A percentile compares a stretch with the other conserved stretches of the same genome.
Evolutionary conservation across 192 early-diverging fungal genomes (phyloP).

Genomic region (Coemansia sp.): DNA sequence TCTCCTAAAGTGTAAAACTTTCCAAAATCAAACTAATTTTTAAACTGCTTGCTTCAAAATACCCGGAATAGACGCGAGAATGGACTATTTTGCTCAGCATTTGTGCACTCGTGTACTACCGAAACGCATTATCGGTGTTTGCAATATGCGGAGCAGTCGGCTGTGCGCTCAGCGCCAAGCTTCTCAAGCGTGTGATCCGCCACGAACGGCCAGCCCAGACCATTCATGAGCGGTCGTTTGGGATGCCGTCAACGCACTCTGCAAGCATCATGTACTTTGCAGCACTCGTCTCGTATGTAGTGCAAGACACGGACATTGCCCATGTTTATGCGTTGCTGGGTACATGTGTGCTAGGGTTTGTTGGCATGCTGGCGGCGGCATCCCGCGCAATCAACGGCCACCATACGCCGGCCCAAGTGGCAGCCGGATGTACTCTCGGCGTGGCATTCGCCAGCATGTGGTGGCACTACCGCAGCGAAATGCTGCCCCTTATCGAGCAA

Average conservation of each 20-base stretch:
- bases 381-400: conserved; percentile 41
- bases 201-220: conserved; percentile 26
- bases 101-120: conserved; percentile 31
- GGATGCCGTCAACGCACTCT: conserved; percentile 52
- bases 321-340: not conserved
- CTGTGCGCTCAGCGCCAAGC: conserved; percentile 27
- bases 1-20: not conserved
- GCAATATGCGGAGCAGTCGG: conserved; percentile 15
- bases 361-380: conserved; percentile 15
- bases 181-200: conserved; percentile 31
- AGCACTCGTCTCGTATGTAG: conserved; percentile 6
- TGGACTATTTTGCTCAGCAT: conserved; percentile 16
- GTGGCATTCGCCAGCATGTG: conserved; percentile 24
- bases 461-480: conserved; percentile 15
- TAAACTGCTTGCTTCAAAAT: not conserved
- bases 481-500: conserved; percentile 8
- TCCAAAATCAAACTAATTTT: not conserved
- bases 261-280: conserved; percentile 31
- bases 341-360: conserved; percentile 6
- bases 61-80: conserved; percentile 31
- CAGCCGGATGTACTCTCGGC: conserved; percentile 28
- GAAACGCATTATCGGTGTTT: conserved; percentile 20
- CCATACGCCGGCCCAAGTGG: conserved; percentile 38
- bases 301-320: not conserved
- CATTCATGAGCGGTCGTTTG: conserved; percentile 18